phyloP scores from a whole-genome alignment of 768 basidiomycete species.

The Mycena polygramma region DNA sequence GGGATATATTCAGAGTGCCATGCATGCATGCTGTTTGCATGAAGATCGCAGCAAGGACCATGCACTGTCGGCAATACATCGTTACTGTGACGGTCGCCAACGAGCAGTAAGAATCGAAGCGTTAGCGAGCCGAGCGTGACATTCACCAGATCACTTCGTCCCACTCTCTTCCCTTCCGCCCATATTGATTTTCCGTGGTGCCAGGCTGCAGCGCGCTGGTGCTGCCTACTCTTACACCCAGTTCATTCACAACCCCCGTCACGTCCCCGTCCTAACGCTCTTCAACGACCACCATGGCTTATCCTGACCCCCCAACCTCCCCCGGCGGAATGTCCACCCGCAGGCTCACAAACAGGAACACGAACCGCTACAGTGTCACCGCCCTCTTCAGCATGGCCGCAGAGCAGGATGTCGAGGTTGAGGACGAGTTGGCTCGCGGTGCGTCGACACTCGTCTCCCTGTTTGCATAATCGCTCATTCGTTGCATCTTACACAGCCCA shows the following conservation, averaged over 20 bases:
- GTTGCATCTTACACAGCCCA: conserved; percentile 72
- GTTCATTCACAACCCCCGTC: conserved; percentile 16
- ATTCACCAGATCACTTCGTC: conserved; percentile 12
- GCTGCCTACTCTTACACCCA: conserved; percentile 26
- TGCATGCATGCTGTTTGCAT: too few species aligned
- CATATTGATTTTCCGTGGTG: conserved; percentile 13
- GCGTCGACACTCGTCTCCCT: conserved; percentile 44
- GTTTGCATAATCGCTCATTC: conserved; percentile 11
- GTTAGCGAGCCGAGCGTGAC: conserved; percentile 6
- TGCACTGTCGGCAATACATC: too few species aligned
- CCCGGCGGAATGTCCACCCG: conserved; percentile 77
- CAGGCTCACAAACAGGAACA: conserved; percentile 91
- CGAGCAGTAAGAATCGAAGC: neutral
- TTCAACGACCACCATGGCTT: conserved; percentile 68
- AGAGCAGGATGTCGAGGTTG: conserved; percentile 97
- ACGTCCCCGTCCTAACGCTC: conserved; percentile 43
- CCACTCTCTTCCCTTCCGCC: neutral
- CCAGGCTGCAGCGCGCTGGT: conserved; percentile 36
- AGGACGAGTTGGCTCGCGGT: conserved; percentile 97
- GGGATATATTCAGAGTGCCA: too few species aligned
- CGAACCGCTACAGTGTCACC: conserved; percentile 96
- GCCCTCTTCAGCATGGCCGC: conserved; percentile 98
- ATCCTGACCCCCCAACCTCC: conserved; percentile 70
- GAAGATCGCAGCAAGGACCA: too few species aligned
- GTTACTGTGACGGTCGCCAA: conserved; percentile 9